phyloP scores from a whole-genome alignment of 768 basidiomycete genomes.

The Chalciporus piperatus region DNA sequence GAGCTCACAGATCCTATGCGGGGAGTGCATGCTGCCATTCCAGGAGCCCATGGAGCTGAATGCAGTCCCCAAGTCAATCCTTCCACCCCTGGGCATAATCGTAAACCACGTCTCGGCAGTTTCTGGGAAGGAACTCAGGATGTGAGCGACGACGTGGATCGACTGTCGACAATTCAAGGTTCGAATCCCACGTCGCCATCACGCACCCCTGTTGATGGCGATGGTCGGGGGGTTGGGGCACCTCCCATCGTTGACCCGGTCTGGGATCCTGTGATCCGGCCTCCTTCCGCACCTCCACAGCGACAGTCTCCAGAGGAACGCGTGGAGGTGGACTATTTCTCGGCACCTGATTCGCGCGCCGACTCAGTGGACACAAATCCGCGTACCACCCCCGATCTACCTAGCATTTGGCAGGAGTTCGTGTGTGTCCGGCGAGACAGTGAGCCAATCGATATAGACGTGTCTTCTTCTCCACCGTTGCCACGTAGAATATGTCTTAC shows the following conservation, averaged over 20 bases:
- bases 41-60: conserved; percentile 50
- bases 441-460: conserved; percentile 28
- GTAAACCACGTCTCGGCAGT: conserved; percentile 58
- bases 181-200: conserved; percentile 25
- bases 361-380: conserved; percentile 18
- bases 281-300: conserved; percentile 17
- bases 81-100: conserved; percentile 45
- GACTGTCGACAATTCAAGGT: conserved; percentile 22
- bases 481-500: conserved; percentile 54
- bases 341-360: conserved; percentile 23
- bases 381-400: conserved; percentile 14
- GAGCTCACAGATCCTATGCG: conserved; percentile 92
- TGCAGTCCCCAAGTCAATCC: conserved; percentile 36
- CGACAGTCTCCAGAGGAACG: conserved; percentile 24
- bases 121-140: conserved; percentile 81
- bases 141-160: conserved; percentile 40
- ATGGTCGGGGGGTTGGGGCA: background rate
- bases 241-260: conserved; percentile 4
- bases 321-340: conserved; percentile 32
- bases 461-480: conserved; percentile 44
- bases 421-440: conserved; percentile 23
- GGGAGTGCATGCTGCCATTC: conserved; percentile 62
- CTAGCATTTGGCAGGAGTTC: conserved; percentile 29
- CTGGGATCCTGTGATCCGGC: conserved; percentile 5
- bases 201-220: conserved; percentile 5